A percentile compares a stretch with the other conserved stretches of the same genome.
These are phyloP conservation scores for Carex kokanica DNA, from an alignment of 176 grass and related monocot species.

Conservation along the genomic window DNA sequence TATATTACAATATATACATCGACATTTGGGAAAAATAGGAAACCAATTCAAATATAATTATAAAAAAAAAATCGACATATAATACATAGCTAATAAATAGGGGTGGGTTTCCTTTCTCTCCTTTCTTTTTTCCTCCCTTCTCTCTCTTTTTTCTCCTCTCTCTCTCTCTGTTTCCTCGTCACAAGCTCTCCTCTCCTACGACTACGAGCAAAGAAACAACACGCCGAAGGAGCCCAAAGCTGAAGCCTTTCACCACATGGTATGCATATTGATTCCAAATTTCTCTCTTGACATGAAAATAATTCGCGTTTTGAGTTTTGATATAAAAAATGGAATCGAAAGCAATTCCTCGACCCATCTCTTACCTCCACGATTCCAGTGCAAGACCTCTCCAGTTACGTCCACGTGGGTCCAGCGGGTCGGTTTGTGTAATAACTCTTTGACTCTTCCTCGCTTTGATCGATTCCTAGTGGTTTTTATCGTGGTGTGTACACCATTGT, in stretches of 20 bases:
- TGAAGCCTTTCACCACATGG: slow-evolving; percentile 10
- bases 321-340: neutral
- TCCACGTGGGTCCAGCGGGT: neutral
- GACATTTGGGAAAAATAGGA: neutral
- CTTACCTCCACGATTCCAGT: neutral
- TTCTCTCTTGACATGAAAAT: neutral
- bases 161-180: slow-evolving; percentile 24
- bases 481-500: slow-evolving; percentile 10
- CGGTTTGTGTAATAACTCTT: neutral
- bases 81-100: slow-evolving; percentile 25
- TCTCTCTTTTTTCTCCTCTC: neutral
- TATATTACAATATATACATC: too few relatives aligned
- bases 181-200: slow-evolving; percentile 13
- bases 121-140: neutral
- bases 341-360: slow-evolving; percentile 2
- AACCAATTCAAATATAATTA: slow-evolving; percentile 24
- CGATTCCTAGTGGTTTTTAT: neutral
- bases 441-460: slow-evolving; percentile 9
- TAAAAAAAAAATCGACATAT: slow-evolving; percentile 18
- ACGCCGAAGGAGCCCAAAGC: neutral
- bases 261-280: slow-evolving; percentile 27
- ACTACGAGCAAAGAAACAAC: neutral
- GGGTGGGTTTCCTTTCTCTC: slow-evolving; percentile 6
- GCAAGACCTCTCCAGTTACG: neutral
- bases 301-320: neutral